Percentiles rank a stretch among this genome's conserved stretches.
Conservation (phyloP, 2,329 filamentous ascomycete genomes). For the Fusarium sp. region DNA sequence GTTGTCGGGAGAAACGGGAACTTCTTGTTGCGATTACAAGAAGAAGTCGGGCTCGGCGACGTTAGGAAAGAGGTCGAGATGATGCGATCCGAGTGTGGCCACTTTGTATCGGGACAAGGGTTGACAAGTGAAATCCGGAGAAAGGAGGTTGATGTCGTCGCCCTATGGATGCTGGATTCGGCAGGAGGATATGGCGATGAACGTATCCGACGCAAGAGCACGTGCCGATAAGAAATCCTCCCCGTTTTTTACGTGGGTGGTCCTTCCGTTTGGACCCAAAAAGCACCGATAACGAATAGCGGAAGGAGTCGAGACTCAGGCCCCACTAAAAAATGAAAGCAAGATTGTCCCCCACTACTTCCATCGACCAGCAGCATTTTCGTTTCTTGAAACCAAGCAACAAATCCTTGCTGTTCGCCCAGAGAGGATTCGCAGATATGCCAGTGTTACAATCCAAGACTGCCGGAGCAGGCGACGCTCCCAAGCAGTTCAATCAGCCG, state of each 20-base stretch:
- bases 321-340: conserved; percentile 47
- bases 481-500: conserved; percentile 85
- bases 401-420: conserved; percentile 19
- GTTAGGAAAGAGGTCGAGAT: conserved; percentile 4
- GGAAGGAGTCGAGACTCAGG: conserved; percentile 20
- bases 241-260: conserved; percentile 16
- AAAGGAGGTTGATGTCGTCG: conserved; percentile 45
- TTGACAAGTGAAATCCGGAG: conserved; percentile 34
- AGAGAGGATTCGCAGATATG: conserved; percentile 55
- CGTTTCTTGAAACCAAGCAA: conserved; percentile 17
- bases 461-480: conserved; percentile 68
- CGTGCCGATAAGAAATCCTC: conserved; percentile 42
- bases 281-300: conserved; percentile 6
- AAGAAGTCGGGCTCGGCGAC: conserved; percentile 4
- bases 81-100: conserved; percentile 33
- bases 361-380: conserved; percentile 38
- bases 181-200: conserved; percentile 45
- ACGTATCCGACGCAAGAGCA: conserved; percentile 33
- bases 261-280: conserved; percentile 1
- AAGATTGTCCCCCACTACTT: conserved; percentile 44
- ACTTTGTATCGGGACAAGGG: conserved; percentile 31
- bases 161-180: conserved; percentile 38
- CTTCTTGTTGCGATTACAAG: conserved; percentile 12
- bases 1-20: conserved; percentile 11
- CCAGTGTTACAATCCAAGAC: conserved; percentile 62